phyloP scores from a whole-genome alignment of 805 yeast genomes.

The Suhomyces sp. region DNA sequence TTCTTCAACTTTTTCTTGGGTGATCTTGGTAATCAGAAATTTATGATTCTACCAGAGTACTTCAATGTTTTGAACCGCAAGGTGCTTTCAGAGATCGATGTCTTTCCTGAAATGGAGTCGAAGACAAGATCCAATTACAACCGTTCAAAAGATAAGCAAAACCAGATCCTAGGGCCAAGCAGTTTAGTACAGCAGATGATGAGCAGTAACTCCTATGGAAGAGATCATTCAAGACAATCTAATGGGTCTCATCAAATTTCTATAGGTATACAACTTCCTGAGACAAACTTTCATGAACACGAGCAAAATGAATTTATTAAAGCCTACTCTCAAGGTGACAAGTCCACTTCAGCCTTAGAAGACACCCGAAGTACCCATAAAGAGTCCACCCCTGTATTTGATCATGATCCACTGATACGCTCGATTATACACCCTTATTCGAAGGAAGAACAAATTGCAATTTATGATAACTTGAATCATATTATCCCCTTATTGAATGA shows the following conservation, averaged over 20 bases:
- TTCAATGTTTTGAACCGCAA: constrained; percentile 13
- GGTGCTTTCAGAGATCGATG: constrained; percentile 12
- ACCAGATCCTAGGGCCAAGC: background rate
- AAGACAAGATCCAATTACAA: too few relatives aligned
- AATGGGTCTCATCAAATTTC: too few relatives aligned
- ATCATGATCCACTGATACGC: background rate
- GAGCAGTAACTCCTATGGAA: too few relatives aligned
- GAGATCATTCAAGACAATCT: too few relatives aligned
- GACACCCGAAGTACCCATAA: background rate
- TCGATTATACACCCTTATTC: constrained; percentile 10
- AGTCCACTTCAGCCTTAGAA: background rate
- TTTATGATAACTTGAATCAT: constrained; percentile 15
- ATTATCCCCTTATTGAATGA: constrained; percentile 29
- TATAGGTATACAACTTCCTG: too few relatives aligned
- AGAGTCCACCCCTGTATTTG: background rate
- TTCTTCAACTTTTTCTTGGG: constrained; percentile 21
- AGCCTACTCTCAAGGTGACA: too few relatives aligned
- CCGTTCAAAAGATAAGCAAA: background rate
- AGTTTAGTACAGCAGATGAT: background rate
- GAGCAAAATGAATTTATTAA: too few relatives aligned
- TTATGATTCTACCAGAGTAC: constrained; percentile 16
- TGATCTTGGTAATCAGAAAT: constrained; percentile 7
- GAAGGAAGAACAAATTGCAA: constrained; percentile 14
- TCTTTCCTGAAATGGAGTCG: constrained; percentile 21
- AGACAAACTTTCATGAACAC: too few relatives aligned